These are phyloP conservation scores for Neurospora sp. DNA, from an alignment of 2,329 filamentous ascomycete species.

Conservation along the genomic window DNA sequence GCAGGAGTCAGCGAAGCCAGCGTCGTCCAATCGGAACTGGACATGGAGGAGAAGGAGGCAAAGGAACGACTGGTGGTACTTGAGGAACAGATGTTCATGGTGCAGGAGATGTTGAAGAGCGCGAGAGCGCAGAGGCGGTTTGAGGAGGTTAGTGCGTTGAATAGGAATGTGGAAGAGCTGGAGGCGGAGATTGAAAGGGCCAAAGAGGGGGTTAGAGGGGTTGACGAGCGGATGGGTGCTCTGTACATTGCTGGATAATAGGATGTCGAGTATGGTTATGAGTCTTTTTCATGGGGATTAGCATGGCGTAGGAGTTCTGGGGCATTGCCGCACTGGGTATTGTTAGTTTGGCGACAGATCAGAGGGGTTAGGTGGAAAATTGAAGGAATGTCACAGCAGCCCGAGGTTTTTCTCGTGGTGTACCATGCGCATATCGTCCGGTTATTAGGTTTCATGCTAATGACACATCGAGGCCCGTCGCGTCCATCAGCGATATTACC, in stretches of 20 bases:
- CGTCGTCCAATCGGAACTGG: constrained; percentile 49
- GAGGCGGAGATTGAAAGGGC: constrained; percentile 65
- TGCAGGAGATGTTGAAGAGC: constrained; percentile 72
- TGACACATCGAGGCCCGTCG: background rate
- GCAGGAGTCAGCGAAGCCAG: constrained; percentile 37
- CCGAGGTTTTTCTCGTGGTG: background rate
- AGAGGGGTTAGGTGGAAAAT: background rate
- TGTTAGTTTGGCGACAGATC: background rate
- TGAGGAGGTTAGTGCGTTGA: constrained; percentile 75
- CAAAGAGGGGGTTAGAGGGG: constrained; percentile 51
- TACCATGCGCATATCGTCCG: background rate
- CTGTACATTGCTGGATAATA: constrained; percentile 30
- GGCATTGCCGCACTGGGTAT: background rate
- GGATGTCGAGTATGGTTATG: background rate
- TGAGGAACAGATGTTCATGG: constrained; percentile 86
- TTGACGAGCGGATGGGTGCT: constrained; percentile 52
- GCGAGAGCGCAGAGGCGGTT: constrained; percentile 70
- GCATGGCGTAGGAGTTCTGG: background rate
- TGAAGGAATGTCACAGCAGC: background rate
- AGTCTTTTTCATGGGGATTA: background rate
- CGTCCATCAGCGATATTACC: background rate
- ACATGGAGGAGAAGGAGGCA: constrained; percentile 74
- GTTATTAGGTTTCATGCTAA: background rate
- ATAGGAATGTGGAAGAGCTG: constrained; percentile 73
- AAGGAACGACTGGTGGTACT: constrained; percentile 73